Percentiles rank a stretch among this genome's conserved stretches.
These are phyloP conservation scores for Fusarium sp. DNA, from an alignment of 2,329 filamentous ascomycete genomes.

Conservation along the genomic window DNA sequence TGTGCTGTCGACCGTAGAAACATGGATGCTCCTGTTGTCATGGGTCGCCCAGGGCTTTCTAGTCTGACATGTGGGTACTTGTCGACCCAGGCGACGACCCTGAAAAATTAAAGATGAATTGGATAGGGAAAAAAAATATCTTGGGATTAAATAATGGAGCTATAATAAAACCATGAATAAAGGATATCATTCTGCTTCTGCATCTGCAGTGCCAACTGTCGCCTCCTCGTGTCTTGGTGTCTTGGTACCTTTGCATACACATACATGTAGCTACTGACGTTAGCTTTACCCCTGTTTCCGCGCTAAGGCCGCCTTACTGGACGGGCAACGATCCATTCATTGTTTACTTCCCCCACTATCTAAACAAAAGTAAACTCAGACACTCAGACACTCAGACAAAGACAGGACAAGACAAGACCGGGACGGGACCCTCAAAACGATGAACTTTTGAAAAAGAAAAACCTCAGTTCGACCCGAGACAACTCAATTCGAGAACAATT, in stretches of 20 bases:
- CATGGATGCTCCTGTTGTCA: constrained; percentile 19
- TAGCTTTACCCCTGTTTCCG: background rate
- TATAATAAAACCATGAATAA: constrained; percentile 15
- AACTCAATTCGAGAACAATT: constrained; percentile 13
- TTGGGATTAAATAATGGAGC: background rate
- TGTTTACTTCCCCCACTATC: constrained; percentile 53
- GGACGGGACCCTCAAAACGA: background rate
- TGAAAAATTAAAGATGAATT: background rate
- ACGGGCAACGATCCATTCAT: constrained; percentile 41
- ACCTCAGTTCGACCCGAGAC: background rate
- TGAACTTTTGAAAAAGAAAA: constrained; percentile 21
- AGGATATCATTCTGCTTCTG: constrained; percentile 8
- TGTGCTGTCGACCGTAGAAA: constrained; percentile 18
- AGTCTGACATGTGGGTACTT: constrained; percentile 23
- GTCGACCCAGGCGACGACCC: constrained; percentile 36
- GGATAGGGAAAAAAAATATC: background rate
- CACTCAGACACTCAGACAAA: background rate
- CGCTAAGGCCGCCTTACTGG: background rate
- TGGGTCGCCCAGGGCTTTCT: constrained; percentile 17
- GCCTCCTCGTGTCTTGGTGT: background rate
- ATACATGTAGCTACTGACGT: too few species aligned
- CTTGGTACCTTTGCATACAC: background rate
- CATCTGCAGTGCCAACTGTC: constrained; percentile 42
- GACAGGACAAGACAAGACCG: background rate
- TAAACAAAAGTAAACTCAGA: constrained; percentile 38